These are phyloP conservation scores for Centella asiatica DNA, from an alignment of 129 eudicot species.

Conservation along the genomic window DNA sequence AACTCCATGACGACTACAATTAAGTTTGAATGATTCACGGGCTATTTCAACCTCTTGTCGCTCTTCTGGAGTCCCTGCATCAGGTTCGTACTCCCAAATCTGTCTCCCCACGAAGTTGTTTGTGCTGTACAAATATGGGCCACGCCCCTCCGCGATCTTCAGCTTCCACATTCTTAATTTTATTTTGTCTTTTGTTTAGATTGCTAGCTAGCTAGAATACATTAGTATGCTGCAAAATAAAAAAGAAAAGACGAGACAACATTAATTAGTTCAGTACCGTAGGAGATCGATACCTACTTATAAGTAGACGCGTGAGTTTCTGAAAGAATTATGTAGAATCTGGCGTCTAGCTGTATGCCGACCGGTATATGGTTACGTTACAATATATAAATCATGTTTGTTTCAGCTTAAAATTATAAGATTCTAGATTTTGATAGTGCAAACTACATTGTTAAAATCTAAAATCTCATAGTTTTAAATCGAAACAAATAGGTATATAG, in stretches of 20 bases:
- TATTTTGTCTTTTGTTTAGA: neutral
- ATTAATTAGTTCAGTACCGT: no score
- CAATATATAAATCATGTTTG: no score
- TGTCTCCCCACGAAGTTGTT: conserved; percentile 69
- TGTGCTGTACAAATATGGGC: conserved; percentile 70
- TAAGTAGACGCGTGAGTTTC: no score
- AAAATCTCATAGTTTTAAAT: no score
- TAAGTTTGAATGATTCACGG: conserved; percentile 26
- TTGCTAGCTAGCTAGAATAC: neutral
- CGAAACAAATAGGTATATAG: no score
- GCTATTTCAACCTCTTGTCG: conserved; percentile 41
- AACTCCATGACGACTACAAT: conserved; percentile 35
- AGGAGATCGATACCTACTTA: no score
- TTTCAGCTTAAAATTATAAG: no score
- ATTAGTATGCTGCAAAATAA: neutral
- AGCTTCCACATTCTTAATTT: conserved; percentile 51
- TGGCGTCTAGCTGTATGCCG: no score
- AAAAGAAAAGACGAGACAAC: neutral
- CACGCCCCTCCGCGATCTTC: conserved; percentile 61
- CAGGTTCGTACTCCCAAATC: conserved; percentile 57
- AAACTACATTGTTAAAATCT: no score
- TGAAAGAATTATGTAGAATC: no score
- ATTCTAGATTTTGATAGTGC: no score
- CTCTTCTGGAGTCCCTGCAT: conserved; percentile 49
- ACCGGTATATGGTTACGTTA: no score